Evolutionary conservation across 164 flowering plant species (phyloP).

Genomic region (Hamamelis virginiana): DNA sequence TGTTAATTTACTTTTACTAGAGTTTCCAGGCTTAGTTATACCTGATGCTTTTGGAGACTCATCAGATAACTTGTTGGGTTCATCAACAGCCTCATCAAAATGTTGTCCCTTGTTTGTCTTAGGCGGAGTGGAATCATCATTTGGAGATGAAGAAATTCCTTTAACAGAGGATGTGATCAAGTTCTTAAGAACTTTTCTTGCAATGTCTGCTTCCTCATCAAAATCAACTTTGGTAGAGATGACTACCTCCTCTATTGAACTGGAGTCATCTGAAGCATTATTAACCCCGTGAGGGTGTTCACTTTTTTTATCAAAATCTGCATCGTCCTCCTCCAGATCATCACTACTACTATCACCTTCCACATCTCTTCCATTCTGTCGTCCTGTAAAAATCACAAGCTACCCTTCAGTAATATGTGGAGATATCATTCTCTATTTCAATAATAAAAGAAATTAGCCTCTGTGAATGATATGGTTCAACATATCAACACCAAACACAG

Average conservation of each 20-base stretch:
- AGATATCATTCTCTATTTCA: background rate
- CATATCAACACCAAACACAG: background rate
- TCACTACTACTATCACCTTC: conserved; percentile 44
- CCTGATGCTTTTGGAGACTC: conserved; percentile 23
- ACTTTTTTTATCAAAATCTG: conserved; percentile 19
- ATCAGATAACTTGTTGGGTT: conserved; percentile 14
- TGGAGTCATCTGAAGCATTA: conserved; percentile 28
- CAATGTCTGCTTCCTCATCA: conserved; percentile 66
- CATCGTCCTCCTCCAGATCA: conserved; percentile 49
- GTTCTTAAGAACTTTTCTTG: conserved; percentile 73
- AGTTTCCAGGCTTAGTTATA: conserved; percentile 20
- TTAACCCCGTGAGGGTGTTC: conserved; percentile 24
- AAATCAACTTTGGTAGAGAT: conserved; percentile 39
- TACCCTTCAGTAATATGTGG: background rate
- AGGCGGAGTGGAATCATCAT: conserved; percentile 24
- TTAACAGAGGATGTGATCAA: conserved; percentile 50
- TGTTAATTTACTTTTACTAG: conserved; percentile 28
- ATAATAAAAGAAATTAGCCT: background rate
- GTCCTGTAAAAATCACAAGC: conserved; percentile 34
- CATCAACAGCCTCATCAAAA: conserved; percentile 13
- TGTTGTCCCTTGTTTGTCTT: conserved; percentile 16
- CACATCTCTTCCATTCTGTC: conserved; percentile 24
- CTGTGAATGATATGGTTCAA: background rate
- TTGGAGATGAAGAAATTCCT: conserved; percentile 22
- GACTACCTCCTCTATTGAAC: conserved; percentile 27